Evolutionary conservation across 371 early-diverging fungal genomes (phyloP).

Genomic region (Conidiobolus coronatus): DNA sequence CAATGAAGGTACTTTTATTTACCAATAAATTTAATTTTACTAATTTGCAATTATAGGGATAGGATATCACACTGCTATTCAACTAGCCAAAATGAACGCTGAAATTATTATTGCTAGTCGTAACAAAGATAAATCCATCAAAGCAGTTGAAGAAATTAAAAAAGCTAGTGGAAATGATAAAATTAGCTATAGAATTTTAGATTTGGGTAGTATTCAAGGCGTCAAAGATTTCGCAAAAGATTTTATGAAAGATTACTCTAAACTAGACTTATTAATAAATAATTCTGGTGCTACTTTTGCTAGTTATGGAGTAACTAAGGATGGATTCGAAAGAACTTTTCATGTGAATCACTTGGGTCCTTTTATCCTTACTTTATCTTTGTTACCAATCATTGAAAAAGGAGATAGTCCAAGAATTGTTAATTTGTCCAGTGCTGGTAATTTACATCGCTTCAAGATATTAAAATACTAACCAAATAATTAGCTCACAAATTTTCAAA

Average conservation of each 20-base stretch:
- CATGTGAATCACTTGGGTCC: neutral
- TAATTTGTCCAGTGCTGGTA: neutral
- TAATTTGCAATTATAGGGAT: constrained; percentile 16
- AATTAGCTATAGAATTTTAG: constrained; percentile 8
- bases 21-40: too few species aligned
- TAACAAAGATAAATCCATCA: constrained; percentile 13
- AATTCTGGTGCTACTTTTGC: neutral
- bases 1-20: too few species aligned
- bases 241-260: constrained; percentile 7
- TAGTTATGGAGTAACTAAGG: neutral
- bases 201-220: constrained; percentile 7
- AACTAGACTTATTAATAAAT: constrained; percentile 8
- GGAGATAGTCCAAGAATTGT: neutral
- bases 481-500: too few species aligned
- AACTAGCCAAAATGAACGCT: constrained; percentile 29
- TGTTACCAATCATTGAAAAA: neutral
- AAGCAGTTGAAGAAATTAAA: constrained; percentile 23
- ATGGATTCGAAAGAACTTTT: neutral
- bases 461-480: too few species aligned
- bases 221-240: constrained; percentile 10
- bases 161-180: constrained; percentile 8
- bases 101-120: constrained; percentile 36
- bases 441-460: too few species aligned
- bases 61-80: constrained; percentile 27
- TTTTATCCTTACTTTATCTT: neutral